A percentile compares a stretch with the other conserved stretches of the same genome.
Conservation (phyloP, 2,329 filamentous ascomycete genomes). For the Cladophialophora yegresii region DNA sequence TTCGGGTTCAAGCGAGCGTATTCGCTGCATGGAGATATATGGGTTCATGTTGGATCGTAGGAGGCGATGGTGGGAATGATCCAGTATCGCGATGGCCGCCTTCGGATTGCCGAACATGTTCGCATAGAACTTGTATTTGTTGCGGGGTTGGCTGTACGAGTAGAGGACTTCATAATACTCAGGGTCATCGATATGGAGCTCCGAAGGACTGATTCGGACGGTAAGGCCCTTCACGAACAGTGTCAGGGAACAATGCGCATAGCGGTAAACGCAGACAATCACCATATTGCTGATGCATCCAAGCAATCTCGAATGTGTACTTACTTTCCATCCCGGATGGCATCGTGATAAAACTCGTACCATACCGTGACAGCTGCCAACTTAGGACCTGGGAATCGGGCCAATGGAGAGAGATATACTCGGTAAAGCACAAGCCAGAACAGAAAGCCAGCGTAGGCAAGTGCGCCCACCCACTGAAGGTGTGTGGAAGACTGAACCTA, state of each 20-base stretch:
- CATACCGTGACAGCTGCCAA: not conserved
- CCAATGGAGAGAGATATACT: not conserved
- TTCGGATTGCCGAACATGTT: not conserved
- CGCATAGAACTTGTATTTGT: constrained; percentile 1
- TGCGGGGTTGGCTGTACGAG: not conserved
- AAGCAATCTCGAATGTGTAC: not conserved
- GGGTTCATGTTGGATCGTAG: not conserved
- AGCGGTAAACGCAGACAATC: not conserved
- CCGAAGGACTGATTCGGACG: not conserved
- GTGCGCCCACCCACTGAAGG: not conserved
- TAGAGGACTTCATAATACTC: not conserved
- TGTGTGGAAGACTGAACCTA: not conserved
- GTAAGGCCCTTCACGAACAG: not conserved
- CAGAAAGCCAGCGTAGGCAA: not conserved
- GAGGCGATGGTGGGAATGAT: not conserved
- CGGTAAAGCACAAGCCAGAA: not conserved
- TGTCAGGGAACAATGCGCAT: not conserved
- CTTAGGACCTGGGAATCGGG: not conserved
- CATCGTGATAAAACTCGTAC: not conserved
- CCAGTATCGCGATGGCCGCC: not conserved
- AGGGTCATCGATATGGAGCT: not conserved
- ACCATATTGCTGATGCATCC: not conserved
- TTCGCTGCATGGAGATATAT: not conserved
- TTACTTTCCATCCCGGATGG: not conserved
- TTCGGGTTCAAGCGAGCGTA: no score